Conservation (phyloP, 139 green algal species). For the Chlamydomonas incerta region DNA sequence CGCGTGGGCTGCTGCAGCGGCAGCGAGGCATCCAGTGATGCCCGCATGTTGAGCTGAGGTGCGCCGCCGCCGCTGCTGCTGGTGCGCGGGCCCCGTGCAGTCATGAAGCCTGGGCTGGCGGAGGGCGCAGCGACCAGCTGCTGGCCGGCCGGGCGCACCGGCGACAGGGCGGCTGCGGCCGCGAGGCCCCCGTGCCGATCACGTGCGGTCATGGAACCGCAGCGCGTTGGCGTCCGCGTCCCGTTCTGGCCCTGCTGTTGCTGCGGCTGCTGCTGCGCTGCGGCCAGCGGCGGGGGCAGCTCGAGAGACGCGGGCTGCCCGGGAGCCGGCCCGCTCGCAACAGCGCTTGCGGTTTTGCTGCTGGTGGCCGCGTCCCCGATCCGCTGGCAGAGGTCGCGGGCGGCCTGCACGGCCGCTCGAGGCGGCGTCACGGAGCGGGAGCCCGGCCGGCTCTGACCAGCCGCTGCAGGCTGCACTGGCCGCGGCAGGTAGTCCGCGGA, state of each 20-base stretch:
- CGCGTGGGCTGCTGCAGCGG: too few relatives aligned
- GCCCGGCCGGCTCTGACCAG: background rate
- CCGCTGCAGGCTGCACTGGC: too few relatives aligned
- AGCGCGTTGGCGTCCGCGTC: too few relatives aligned
- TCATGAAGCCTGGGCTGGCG: background rate
- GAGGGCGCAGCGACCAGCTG: background rate
- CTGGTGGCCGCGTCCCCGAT: background rate
- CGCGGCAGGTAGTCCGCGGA: background rate
- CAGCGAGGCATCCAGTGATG: background rate
- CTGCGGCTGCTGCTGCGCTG: background rate
- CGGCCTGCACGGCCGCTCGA: background rate
- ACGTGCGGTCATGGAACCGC: too few relatives aligned
- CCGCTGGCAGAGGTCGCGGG: background rate
- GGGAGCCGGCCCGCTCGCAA: background rate
- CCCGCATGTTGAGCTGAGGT: background rate
- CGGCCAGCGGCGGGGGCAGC: background rate
- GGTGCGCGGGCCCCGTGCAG: background rate
- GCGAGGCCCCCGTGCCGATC: too few relatives aligned
- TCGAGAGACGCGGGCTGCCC: background rate
- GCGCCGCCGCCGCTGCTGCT: background rate
- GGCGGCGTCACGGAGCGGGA: background rate
- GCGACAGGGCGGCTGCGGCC: too few relatives aligned
- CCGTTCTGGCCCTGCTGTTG: too few relatives aligned
- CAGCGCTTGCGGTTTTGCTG: conserved; percentile 5
- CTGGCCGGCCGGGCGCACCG: too few relatives aligned